Evolutionary conservation across 495 filamentous ascomycete species (phyloP), one percentile per base, ranked within the genome.

Genomic region (Choiromyces venosus): DNA sequence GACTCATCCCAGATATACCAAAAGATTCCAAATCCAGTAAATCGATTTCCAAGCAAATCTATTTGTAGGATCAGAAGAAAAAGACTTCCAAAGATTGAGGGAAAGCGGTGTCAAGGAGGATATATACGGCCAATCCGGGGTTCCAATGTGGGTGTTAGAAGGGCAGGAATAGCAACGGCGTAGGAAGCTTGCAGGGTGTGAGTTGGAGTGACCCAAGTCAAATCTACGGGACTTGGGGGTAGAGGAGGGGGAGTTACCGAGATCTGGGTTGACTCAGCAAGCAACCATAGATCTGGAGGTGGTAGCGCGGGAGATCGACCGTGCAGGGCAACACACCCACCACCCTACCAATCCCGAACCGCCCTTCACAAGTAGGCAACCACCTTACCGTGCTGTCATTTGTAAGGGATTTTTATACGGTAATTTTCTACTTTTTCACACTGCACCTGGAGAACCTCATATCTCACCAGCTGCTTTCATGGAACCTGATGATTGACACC

Each of bases 301-400:
- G 46, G 46, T n/a, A 29, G 52, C 46, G 44, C 52, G 25, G 52
- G 52, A 61, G 52, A 61, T 61, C 52, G 52, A 61, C 52, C 52
- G 52, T 61, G 52, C 52, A 61, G 52, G 52, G 52, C n/a, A 61
- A 33, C 25, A n/a, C 10, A 52, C 46, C 46, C n/a, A 52, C 12
- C n/a, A 29, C 4, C 46, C n/a, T 10, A 56, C 46, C 52, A 16
- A 61, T 12, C 14, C 14, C 6, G 16, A 25, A 61, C 10, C 3
- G 10, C 25, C 52, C 25, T 12, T 61, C 25, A n/a, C 52, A 61
- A 4, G 42, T n/a, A 7, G 42, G 16, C 9, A 8, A 0, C 42
- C 42, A 46, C 19, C 19, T n/a, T 56, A 5, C n/a, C 46, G n/a
- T 61, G 25, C 16, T 33, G 4, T 9, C 10, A 61, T 6, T 12